Conservation (phyloP, 202 grass and related monocot genomes). For the Tripidium arundinaceum region DNA sequence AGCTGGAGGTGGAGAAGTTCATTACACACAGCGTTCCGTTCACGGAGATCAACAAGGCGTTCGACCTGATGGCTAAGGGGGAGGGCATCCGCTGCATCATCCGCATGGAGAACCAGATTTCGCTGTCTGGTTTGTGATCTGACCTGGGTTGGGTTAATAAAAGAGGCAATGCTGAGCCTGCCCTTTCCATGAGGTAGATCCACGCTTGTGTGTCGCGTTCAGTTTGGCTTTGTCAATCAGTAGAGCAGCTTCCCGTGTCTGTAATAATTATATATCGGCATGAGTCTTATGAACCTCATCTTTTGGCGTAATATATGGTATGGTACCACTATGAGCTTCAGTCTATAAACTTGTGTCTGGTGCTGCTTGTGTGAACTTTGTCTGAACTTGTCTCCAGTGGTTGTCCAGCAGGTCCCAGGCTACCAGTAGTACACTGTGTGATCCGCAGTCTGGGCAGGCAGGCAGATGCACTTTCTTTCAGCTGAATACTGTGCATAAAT, state of each 20-base stretch:
- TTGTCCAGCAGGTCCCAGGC: too few relatives aligned
- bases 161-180: neutral
- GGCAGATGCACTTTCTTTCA: too few relatives aligned
- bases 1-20: conserved; percentile 93
- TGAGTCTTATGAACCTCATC: neutral
- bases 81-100: conserved; percentile 91
- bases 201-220: neutral
- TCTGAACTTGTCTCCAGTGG: too few relatives aligned
- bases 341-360: too few relatives aligned
- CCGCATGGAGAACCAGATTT: conserved; percentile 53
- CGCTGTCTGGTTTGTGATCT: neutral
- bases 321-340: too few relatives aligned
- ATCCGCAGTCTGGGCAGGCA: too few relatives aligned
- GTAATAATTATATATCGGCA: conserved; percentile 6
- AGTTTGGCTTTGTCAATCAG: neutral
- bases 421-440: too few relatives aligned
- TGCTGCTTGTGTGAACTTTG: too few relatives aligned
- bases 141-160: conserved; percentile 2
- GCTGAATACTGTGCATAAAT: too few relatives aligned
- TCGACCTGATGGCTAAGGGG: conserved; percentile 78
- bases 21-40: conserved; percentile 75
- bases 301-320: too few relatives aligned
- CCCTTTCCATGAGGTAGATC: neutral
- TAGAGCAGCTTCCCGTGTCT: neutral
- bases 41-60: conserved; percentile 83